Evolutionary conservation across 352 stramenopile species (phyloP).

Genomic region (Globisporangium apiculatum): DNA sequence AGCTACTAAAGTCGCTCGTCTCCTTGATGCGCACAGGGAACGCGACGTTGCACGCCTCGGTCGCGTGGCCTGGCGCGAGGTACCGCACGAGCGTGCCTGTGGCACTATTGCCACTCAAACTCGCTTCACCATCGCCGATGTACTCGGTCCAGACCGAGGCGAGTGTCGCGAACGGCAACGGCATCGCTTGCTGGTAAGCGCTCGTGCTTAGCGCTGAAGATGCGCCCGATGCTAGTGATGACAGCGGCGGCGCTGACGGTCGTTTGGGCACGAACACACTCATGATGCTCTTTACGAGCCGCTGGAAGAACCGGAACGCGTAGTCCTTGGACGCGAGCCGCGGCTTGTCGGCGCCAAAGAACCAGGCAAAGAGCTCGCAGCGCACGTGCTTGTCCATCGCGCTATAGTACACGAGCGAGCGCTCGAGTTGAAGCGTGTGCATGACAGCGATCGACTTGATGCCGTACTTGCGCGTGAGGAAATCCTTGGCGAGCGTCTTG

Average conservation of each 20-base stretch:
- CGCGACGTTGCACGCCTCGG: conserved; percentile 31
- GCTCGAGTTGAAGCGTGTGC: conserved; percentile 61
- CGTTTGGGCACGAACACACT: conserved; percentile 15
- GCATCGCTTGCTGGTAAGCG: conserved; percentile 13
- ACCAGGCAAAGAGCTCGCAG: conserved; percentile 63
- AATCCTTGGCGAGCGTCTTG: conserved; percentile 53
- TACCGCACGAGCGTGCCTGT: conserved; percentile 5
- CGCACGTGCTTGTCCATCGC: conserved; percentile 37
- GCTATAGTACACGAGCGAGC: conserved; percentile 51
- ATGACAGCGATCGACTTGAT: conserved; percentile 71
- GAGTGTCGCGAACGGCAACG: conserved; percentile 34
- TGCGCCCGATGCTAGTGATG: not conserved
- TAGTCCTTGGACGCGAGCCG: conserved; percentile 36
- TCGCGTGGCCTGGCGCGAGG: conserved; percentile 21
- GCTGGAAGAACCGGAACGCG: conserved; percentile 56
- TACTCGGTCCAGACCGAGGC: conserved; percentile 51
- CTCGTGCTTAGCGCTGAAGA: not conserved
- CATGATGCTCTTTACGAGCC: conserved; percentile 36
- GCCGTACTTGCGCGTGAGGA: conserved; percentile 57
- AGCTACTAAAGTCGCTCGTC: conserved; percentile 18
- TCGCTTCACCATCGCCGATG: conserved; percentile 57
- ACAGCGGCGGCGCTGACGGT: conserved; percentile 10
- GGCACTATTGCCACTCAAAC: conserved; percentile 1
- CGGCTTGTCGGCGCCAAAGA: conserved; percentile 45
- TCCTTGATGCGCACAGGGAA: conserved; percentile 43